Evolutionary conservation across 768 basidiomycete genomes (phyloP), one percentile per base, ranked within the genome.

Genomic region (Amanita exitialis): DNA sequence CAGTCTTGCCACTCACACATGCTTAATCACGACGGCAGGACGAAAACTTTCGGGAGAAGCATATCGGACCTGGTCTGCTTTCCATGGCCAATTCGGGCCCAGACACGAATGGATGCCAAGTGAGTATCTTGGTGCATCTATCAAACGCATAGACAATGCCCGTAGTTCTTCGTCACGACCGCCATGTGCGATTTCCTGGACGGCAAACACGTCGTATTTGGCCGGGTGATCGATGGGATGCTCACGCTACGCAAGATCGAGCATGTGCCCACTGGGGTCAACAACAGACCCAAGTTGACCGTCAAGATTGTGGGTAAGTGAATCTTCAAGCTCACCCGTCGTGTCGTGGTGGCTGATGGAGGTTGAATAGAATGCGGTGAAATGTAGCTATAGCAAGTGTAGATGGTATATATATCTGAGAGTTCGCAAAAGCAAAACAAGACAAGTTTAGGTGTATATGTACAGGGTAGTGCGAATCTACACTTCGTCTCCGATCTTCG

Each of bases 1-100:
- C 38, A 4, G 3, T 5, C 18, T 44, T 45, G 27, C 13, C 8
- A 35, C 13, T 5, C 23, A 23, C 5, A 13, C 6, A 1, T 1
- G 1, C 36, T 18, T 9, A 36, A 20, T 21, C n/a, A 6, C 5
- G 23, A 39, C 16, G 15, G 12, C 54, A 94, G 84, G 95, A 98
- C 60, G 95, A 98, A 71, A 98, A 93, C 66, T 98, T 98, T 61
- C 75, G 78, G 49, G 81, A 91, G 60, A 94, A 93, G 63, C 95
- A 99, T 61, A 78, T 73, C 0, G 85, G 76, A 1, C 83, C 94
- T 1, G 94, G 94, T 1, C 68, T 97, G 34, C 68, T 98, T 21
- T 94, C 90, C 34, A 97, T 98, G 94, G 95, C 94, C 0, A 98
- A 97, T 68, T 96, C 94, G 0, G 95, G 95, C 4, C 79, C 87